phyloP scores from a whole-genome alignment of 768 basidiomycete species.

The Leccinum longicurvipes region DNA sequence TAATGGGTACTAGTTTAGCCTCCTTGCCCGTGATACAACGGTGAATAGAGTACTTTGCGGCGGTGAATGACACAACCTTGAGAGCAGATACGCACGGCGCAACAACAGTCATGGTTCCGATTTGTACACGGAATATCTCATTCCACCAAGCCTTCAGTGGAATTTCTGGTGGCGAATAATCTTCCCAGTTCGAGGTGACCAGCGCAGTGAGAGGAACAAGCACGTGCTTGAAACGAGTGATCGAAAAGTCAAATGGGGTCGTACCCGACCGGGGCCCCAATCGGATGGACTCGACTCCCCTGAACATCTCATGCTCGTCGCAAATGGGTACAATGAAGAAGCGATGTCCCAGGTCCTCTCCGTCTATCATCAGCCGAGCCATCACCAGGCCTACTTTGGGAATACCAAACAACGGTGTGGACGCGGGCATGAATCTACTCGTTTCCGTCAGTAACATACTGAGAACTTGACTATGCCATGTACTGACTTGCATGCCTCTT shows the following conservation, averaged over 20 bases:
- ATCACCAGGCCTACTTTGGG: constrained; percentile 56
- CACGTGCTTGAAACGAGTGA: constrained; percentile 56
- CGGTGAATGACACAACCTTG: constrained; percentile 51
- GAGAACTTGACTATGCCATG: not conserved
- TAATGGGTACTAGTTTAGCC: constrained; percentile 46
- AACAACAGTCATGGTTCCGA: constrained; percentile 50
- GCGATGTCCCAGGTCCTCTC: constrained; percentile 48
- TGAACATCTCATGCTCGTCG: constrained; percentile 50
- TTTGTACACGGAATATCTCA: constrained; percentile 51
- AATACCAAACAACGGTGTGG: constrained; percentile 49
- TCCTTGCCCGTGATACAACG: constrained; percentile 48
- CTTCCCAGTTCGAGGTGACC: constrained; percentile 42
- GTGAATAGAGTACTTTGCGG: constrained; percentile 54
- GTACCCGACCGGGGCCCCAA: constrained; percentile 52
- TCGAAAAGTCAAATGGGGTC: constrained; percentile 52
- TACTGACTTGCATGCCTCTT: constrained; percentile 56
- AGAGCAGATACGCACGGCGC: constrained; percentile 51
- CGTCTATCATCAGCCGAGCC: constrained; percentile 52
- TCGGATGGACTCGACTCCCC: constrained; percentile 47
- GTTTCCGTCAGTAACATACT: not conserved
- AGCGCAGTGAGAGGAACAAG: constrained; percentile 48
- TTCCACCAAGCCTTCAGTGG: constrained; percentile 53
- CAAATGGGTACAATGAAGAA: constrained; percentile 57
- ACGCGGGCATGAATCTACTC: constrained; percentile 55
- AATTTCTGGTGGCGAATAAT: constrained; percentile 37